These are phyloP conservation scores for Dothideomycetes sp. DNA, from an alignment of 2,329 filamentous ascomycete species.

Conservation along the genomic window DNA sequence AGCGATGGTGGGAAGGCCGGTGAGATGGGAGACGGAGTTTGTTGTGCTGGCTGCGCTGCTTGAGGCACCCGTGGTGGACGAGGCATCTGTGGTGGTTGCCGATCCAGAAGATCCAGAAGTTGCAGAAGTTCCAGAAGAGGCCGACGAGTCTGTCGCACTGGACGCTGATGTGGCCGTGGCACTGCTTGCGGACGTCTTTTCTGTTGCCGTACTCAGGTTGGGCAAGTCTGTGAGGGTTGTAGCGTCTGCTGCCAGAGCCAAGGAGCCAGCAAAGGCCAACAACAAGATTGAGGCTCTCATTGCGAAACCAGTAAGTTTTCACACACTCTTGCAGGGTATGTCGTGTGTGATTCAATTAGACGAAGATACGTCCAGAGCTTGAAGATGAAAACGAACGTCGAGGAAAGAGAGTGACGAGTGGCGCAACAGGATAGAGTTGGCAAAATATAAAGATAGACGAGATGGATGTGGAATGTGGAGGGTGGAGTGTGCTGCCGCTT, in stretches of 20 bases:
- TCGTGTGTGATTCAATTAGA: too few species aligned
- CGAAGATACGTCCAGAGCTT: too few species aligned
- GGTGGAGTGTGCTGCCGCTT: too few species aligned
- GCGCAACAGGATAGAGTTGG: too few species aligned
- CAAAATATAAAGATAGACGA: too few species aligned
- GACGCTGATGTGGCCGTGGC: not conserved
- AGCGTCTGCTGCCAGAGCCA: not conserved
- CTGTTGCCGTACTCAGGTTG: too few species aligned
- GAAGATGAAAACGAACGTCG: not conserved
- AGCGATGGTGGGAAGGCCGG: slow-evolving; percentile 42
- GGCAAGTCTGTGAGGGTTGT: not conserved
- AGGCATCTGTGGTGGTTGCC: not conserved
- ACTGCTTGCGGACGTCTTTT: not conserved
- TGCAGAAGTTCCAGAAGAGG: too few species aligned
- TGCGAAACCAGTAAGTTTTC: not conserved
- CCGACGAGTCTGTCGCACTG: not conserved
- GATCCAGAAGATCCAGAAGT: not conserved
- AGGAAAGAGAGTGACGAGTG: not conserved
- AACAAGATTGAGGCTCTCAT: not conserved
- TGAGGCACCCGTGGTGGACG: not conserved
- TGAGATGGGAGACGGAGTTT: slow-evolving; percentile 15
- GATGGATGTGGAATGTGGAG: too few species aligned
- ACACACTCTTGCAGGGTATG: too few species aligned
- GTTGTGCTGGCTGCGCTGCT: too few species aligned
- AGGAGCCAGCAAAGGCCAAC: not conserved